Conservation (phyloP, 805 yeast genomes). For the Yarrowia yakushimensis region DNA sequence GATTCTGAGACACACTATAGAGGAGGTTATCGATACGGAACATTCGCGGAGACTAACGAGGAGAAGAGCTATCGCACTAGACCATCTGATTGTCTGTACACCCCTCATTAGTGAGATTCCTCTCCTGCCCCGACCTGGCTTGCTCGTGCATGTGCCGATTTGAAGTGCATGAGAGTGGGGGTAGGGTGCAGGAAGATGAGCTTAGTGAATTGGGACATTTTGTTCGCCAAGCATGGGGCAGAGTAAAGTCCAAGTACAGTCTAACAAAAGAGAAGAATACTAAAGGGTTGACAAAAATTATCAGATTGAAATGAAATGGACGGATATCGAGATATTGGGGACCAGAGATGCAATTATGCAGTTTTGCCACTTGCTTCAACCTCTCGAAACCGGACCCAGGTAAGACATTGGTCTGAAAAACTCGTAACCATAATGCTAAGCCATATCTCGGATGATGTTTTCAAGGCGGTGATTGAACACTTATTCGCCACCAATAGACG, state of each 20-base stretch:
- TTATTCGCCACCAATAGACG: not conserved
- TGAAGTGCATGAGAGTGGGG: conserved; percentile 15
- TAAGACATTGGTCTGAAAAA: not conserved
- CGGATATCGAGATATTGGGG: too few species aligned
- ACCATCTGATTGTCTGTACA: not conserved
- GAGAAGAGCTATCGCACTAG: too few species aligned
- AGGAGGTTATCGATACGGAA: not conserved
- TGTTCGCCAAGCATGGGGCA: not conserved
- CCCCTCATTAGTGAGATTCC: not conserved
- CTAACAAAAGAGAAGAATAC: not conserved
- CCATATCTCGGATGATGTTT: too few species aligned
- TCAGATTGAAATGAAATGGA: too few species aligned
- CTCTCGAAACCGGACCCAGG: too few species aligned
- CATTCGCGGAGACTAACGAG: not conserved
- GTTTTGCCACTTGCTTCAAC: too few species aligned
- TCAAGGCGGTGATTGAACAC: not conserved
- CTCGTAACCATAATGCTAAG: not conserved
- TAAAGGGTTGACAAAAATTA: not conserved
- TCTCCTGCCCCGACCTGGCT: not conserved
- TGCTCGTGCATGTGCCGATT: conserved; percentile 7
- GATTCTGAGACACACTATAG: not conserved
- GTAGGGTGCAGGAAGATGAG: conserved; percentile 12
- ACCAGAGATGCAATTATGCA: too few species aligned
- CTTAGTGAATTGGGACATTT: not conserved
- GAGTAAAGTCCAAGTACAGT: too few species aligned